Conservation (phyloP, 352 stramenopile genomes). For the Aphanomyces astaci region DNA sequence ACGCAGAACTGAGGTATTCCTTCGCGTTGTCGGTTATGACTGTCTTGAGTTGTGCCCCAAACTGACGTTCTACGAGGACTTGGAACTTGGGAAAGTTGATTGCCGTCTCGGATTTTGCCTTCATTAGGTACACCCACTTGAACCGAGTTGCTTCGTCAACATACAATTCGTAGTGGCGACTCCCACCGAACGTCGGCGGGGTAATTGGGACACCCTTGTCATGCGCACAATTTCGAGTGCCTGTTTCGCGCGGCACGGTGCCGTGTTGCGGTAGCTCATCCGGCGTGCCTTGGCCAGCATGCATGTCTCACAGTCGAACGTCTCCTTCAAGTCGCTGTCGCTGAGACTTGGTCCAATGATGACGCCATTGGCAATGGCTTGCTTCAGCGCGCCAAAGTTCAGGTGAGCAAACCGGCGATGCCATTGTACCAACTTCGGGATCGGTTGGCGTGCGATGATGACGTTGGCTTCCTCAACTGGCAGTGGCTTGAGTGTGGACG, state of each 20-base stretch:
- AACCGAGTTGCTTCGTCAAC: conserved; percentile 28
- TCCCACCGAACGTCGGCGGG: conserved; percentile 17
- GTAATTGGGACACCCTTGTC: conserved; percentile 26
- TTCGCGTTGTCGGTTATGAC: conserved; percentile 24
- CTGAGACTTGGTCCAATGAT: not conserved
- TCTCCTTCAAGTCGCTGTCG: not conserved
- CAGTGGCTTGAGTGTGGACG: too few relatives aligned
- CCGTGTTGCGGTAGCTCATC: conserved; percentile 2
- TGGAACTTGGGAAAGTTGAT: conserved; percentile 22
- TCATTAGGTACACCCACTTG: conserved; percentile 25
- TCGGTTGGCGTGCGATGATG: too few relatives aligned
- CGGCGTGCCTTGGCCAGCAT: not conserved
- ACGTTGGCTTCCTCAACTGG: too few relatives aligned
- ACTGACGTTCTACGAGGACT: conserved; percentile 8
- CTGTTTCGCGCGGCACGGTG: conserved; percentile 21
- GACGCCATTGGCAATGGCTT: not conserved
- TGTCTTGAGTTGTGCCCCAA: conserved; percentile 12
- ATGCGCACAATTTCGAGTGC: conserved; percentile 21
- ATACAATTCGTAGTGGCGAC: conserved; percentile 24
- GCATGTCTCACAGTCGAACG: not conserved
- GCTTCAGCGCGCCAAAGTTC: not conserved
- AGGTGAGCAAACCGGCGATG: too few relatives aligned
- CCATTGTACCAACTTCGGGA: too few relatives aligned
- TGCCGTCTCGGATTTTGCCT: conserved; percentile 26
- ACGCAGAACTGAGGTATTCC: conserved; percentile 21